Conservation (phyloP, 768 basidiomycete genomes). For the Russula abietina region DNA sequence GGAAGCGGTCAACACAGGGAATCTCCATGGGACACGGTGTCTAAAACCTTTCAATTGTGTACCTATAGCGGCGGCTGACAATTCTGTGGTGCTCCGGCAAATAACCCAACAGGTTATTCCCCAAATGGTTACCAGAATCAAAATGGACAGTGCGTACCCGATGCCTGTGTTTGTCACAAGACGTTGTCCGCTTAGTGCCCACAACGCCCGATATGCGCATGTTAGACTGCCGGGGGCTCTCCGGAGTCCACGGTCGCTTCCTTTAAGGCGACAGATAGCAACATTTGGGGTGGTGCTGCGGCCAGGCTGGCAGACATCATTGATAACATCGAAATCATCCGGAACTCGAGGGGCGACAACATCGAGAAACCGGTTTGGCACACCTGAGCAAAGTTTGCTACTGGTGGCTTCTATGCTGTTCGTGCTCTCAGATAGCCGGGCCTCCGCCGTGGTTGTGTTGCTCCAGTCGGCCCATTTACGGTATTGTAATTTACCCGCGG, state of each 20-base stretch:
- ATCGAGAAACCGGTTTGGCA: not conserved
- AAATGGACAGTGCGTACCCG: not conserved
- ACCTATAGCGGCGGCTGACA: not conserved
- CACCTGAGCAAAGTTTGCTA: not conserved
- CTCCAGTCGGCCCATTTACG: not conserved
- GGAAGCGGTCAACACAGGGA: not conserved
- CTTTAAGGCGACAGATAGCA: not conserved
- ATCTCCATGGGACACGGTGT: not conserved
- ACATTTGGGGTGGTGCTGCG: too few relatives aligned
- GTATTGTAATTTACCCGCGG: slow-evolving; percentile 1
- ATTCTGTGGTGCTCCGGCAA: not conserved
- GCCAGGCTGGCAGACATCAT: not conserved
- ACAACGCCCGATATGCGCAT: not conserved
- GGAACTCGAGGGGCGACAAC: too few relatives aligned
- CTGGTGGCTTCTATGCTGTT: not conserved
- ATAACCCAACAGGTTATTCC: not conserved
- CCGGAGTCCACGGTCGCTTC: not conserved
- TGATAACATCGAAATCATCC: not conserved
- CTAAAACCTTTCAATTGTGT: not conserved
- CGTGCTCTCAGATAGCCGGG: too few relatives aligned
- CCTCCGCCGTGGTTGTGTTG: not conserved
- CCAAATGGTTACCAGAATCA: not conserved
- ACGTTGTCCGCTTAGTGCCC: not conserved
- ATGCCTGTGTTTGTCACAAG: not conserved
- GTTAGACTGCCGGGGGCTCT: not conserved